phyloP scores from a whole-genome alignment of 345 rosid species.

The Arabis alpina region DNA sequence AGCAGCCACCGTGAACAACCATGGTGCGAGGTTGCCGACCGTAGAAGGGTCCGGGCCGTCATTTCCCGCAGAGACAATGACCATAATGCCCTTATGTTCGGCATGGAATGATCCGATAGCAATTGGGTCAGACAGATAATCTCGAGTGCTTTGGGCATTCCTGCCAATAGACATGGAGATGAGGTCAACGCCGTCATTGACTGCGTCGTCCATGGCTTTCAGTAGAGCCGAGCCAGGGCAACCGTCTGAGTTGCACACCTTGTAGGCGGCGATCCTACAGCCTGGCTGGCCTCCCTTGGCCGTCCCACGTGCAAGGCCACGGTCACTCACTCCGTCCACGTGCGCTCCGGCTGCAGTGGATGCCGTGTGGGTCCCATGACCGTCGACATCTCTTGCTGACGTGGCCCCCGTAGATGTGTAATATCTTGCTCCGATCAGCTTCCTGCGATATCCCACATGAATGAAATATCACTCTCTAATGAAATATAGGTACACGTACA shows the following conservation, averaged over 20 bases:
- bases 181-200: conserved; percentile 55
- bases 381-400: conserved; percentile 51
- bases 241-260: conserved; percentile 47
- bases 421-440: conserved; percentile 56
- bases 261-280: conserved; percentile 52
- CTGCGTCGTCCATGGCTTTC: conserved; percentile 54
- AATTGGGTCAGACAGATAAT: conserved; percentile 45
- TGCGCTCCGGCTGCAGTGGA: conserved; percentile 51
- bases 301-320: conserved; percentile 53
- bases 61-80: conserved; percentile 42
- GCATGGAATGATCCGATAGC: conserved; percentile 55
- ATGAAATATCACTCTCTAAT: neutral
- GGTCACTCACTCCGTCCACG: conserved; percentile 46
- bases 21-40: conserved; percentile 49
- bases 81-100: conserved; percentile 41
- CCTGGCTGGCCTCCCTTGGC: conserved; percentile 46
- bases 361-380: conserved; percentile 61
- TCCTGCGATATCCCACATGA: conserved; percentile 36
- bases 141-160: conserved; percentile 19
- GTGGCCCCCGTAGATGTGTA: conserved; percentile 42
- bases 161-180: conserved; percentile 52
- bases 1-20: conserved; percentile 56
- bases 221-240: conserved; percentile 42
- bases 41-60: conserved; percentile 42
- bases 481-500: no score